phyloP scores from a whole-genome alignment of 108 stramenopile species.

The Cyclostephanos tholiformis region DNA sequence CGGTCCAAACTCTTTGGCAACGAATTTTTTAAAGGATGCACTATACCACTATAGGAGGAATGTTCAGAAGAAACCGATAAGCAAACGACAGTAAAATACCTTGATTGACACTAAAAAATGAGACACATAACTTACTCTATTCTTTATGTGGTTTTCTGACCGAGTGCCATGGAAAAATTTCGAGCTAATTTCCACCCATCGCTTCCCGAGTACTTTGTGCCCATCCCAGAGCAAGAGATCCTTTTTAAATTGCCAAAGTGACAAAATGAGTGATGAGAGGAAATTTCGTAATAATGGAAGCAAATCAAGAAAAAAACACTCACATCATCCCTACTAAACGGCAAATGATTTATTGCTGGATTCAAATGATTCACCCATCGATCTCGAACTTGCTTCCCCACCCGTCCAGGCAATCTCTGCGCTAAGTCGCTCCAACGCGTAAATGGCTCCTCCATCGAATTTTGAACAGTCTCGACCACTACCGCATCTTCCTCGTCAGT shows the following conservation, averaged over 20 bases:
- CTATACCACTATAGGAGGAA: conserved; percentile 70
- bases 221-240: conserved; percentile 81
- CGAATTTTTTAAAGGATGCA: conserved; percentile 72
- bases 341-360: conserved; percentile 82
- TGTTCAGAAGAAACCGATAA: too few relatives aligned
- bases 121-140: conserved; percentile 40
- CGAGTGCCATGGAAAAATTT: conserved; percentile 76
- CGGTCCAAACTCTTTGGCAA: conserved; percentile 40
- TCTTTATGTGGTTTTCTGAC: conserved; percentile 91
- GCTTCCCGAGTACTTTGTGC: conserved; percentile 74
- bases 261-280: not conserved
- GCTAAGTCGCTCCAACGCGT: conserved; percentile 89
- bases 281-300: not conserved
- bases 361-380: conserved; percentile 92
- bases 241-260: not conserved
- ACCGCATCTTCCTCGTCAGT: conserved; percentile 74
- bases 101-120: too few relatives aligned
- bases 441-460: conserved; percentile 78
- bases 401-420: conserved; percentile 80
- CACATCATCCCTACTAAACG: conserved; percentile 76
- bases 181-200: conserved; percentile 90
- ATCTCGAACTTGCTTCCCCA: conserved; percentile 89
- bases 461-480: conserved; percentile 78
- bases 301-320: conserved; percentile 1
- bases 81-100: too few relatives aligned